Percentiles rank a stretch among this genome's conserved stretches.
Conservation (phyloP, 2,329 filamentous ascomycete species). For the Aspergillus pseudoviridinutans region DNA sequence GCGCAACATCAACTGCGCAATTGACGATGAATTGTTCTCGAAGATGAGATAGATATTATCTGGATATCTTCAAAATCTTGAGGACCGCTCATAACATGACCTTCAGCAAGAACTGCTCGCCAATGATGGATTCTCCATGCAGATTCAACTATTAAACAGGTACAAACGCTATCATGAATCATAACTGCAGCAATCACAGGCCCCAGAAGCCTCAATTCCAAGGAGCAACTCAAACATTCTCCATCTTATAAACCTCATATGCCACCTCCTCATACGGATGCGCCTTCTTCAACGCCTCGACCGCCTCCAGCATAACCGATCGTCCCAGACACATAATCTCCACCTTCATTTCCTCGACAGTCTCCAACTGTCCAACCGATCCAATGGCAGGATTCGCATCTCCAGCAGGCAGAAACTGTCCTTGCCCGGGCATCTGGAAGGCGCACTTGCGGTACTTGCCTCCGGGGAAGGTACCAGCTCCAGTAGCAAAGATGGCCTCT, state of each 20-base stretch:
- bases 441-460: constrained; percentile 39
- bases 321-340: constrained; percentile 42
- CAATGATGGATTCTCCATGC: not conserved
- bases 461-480: constrained; percentile 40
- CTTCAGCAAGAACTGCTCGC: not conserved
- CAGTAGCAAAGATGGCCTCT: constrained; percentile 39
- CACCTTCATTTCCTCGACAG: constrained; percentile 41
- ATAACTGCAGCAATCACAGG: not conserved
- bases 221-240: constrained; percentile 31
- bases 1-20: not conserved
- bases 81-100: not conserved
- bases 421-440: constrained; percentile 39
- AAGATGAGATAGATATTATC: not conserved
- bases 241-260: constrained; percentile 44
- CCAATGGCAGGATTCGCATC: constrained; percentile 42
- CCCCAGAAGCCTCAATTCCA: not conserved
- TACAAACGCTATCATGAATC: not conserved
- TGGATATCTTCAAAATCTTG: not conserved
- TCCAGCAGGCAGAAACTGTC: constrained; percentile 40
- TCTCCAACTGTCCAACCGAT: constrained; percentile 34
- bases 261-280: constrained; percentile 46
- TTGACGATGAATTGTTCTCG: not conserved
- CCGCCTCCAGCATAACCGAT: constrained; percentile 35
- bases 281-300: constrained; percentile 38
- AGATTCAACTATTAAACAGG: not conserved